Evolutionary conservation across 768 basidiomycete species (phyloP).

Genomic region (Rhodosporidiobolus odoratus): DNA sequence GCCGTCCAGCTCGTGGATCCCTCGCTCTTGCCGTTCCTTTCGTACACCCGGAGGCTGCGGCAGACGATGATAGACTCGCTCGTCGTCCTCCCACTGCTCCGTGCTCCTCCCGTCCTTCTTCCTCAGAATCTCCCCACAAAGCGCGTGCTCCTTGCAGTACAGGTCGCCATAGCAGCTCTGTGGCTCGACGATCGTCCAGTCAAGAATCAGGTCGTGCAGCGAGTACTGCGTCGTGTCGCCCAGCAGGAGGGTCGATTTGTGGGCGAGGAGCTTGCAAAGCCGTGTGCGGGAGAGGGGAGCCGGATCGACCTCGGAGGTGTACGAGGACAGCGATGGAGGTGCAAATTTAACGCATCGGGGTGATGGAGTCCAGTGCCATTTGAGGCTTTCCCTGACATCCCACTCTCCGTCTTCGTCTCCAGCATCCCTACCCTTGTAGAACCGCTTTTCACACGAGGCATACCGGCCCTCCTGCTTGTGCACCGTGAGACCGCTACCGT

Average conservation of each 20-base stretch:
- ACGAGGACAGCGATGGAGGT: neutral
- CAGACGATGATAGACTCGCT: slow-evolving; percentile 24
- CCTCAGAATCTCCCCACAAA: slow-evolving; percentile 34
- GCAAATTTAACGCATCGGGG: slow-evolving; percentile 2
- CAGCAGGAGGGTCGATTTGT: slow-evolving; percentile 40
- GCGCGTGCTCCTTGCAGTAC: slow-evolving; percentile 42
- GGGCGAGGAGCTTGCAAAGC: slow-evolving; percentile 39
- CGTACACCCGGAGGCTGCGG: slow-evolving; percentile 23
- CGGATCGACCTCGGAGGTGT: neutral
- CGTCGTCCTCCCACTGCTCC: slow-evolving; percentile 22
- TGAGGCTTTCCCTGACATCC: slow-evolving; percentile 40
- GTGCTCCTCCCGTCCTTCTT: slow-evolving; percentile 7
- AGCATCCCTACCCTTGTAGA: slow-evolving; percentile 30
- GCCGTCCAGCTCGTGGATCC: neutral
- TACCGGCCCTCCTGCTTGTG: slow-evolving; percentile 40
- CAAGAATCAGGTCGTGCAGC: slow-evolving; percentile 42
- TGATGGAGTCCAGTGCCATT: slow-evolving; percentile 39
- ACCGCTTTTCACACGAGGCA: slow-evolving; percentile 41
- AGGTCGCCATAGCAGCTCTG: slow-evolving; percentile 43
- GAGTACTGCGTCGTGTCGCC: slow-evolving; percentile 41
- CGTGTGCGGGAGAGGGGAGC: neutral
- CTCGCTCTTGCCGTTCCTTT: neutral
- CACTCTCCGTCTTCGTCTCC: slow-evolving; percentile 5
- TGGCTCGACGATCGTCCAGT: slow-evolving; percentile 33
- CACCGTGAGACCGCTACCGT: slow-evolving; percentile 24